A percentile compares a stretch with the other conserved stretches of the same genome.
Conservation (phyloP, 306 rosid genomes). For the Benincasa hispida region DNA sequence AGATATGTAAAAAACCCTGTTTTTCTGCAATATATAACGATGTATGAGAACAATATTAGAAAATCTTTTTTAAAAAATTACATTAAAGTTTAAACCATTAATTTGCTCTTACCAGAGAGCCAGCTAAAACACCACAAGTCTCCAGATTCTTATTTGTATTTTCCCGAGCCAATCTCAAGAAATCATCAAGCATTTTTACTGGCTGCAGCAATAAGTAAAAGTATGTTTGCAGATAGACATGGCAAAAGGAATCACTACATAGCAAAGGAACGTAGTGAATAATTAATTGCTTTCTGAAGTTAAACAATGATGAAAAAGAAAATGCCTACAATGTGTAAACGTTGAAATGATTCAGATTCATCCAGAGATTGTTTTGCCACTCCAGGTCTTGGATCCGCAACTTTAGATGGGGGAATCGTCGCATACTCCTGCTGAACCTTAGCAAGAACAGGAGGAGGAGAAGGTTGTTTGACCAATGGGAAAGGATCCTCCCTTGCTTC, state of each 20-base stretch:
- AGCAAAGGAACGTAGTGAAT: not conserved
- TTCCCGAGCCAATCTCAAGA: conserved; percentile 69
- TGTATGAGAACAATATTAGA: conserved; percentile 12
- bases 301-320: not conserved
- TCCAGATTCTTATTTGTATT: conserved; percentile 80
- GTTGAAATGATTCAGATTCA: conserved; percentile 57
- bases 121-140: conserved; percentile 96
- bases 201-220: conserved; percentile 45
- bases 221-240: not conserved
- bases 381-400: conserved; percentile 99
- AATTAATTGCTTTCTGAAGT: not conserved
- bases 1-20: conserved; percentile 87
- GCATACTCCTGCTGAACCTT: conserved; percentile 40
- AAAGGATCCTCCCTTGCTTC: conserved; percentile 52
- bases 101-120: conserved; percentile 62
- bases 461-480: conserved; percentile 59
- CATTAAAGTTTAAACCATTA: not conserved
- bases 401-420: conserved; percentile 75
- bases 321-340: conserved; percentile 68
- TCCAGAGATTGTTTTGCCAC: conserved; percentile 50
- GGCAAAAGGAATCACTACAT: not conserved
- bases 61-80: not conserved
- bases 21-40: conserved; percentile 52
- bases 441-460: conserved; percentile 94
- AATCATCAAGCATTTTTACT: conserved; percentile 84